Base-by-base conservation (phyloP, 176 grass and related monocot species). In the Oryza nivara region DNA sequence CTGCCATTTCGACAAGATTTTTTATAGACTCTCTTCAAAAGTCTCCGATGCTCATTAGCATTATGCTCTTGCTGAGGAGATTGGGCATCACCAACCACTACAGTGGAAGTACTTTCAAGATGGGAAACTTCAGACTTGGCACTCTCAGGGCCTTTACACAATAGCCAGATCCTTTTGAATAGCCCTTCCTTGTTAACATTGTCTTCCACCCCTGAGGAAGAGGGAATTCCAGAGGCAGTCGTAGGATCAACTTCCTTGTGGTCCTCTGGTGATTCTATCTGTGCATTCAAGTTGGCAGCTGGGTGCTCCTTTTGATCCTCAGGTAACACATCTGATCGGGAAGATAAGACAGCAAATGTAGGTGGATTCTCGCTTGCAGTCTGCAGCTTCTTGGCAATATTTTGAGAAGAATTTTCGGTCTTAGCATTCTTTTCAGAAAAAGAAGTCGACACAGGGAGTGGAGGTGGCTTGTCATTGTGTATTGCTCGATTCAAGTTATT, bases 91-190 rank as follows among this genome's bases (percentile, higher is more conserved):
- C 73, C 67, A 87, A 68, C 43, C 26, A 72, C 72, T 74, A 79
- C 51, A 82, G 77, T 68, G 58, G 73, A 82, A 80, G 65, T 85
- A 19, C 12, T 77, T 91, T 80, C 85, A 70, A 28, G 10, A 84
- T 73, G 58, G 83, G 87, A 76, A 80, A 76, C 58, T 49, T 87
- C 81, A 78, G 14, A 23, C 11, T 85, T 87, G n/a, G 73, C 20
- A 82, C 69, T 73, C n/a, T 85, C 67, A 5, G 77, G 13, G 19
- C 77, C 88, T n/a, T 80, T 88, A 82, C 81, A 90, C 41, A 82
- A 19, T 64, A 84, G 72, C 84, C 67, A 79, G 69, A 90, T 84
- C 88, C 81, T 90, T 87, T 87, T 80, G 54, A 92, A 82, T 75
- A 86, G 48, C 22, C 88, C 76, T 58, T 78, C 58, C 52, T 87